Base-by-base conservation (phyloP, 768 basidiomycete species). In the Mycena galopus region DNA sequence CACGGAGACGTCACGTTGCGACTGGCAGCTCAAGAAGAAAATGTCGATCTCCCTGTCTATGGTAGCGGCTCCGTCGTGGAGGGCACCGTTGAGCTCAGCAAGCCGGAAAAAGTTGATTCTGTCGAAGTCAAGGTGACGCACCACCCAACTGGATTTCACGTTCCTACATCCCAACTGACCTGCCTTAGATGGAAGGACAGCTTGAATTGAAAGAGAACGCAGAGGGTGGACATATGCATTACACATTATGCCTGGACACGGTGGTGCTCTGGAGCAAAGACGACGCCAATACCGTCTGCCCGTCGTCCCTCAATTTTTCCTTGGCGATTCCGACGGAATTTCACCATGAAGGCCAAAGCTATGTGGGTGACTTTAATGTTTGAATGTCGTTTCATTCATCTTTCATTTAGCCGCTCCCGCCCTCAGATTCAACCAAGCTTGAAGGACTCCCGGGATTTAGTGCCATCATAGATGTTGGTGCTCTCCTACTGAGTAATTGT, bases 361-460 rank as follows among this genome's bases (percentile, higher is more conserved):
- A 91, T 82, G 93, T 94, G 72, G 75, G 89, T 84, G 55, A 60
- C 72, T 19, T 74, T 29, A 12, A 27, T 42, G 30, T 30, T 50
- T 30, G 66, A 6, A 6, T 51, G 70, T 25, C 27, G n/a, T n/a
- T 21, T 76, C 33, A 69, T 35, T 39, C 21, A n/a, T 64, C 42
- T 72, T 10, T 44, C 27, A 2, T 71, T 35, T 65, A 94, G 93
- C 85, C 89, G 53, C 83, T 94, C 25, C 93, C 93, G 23, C 93
- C 93, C 1, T 92, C 89, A 16, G 91, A 90, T 71, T 85, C 89
- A 68, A 89, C 91, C 21, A 91, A 91, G 73, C 82, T 94, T 17
- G 86, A 88, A 14, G 93, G 93, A 9, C 79, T 94, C 7, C 93
- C 93, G 11, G 93, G 93, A 1, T 94, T 94, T 76, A 83, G 84